These are phyloP conservation scores for Mucor plumbeus DNA, from an alignment of 371 early-diverging fungal species.

Conservation along the genomic window DNA sequence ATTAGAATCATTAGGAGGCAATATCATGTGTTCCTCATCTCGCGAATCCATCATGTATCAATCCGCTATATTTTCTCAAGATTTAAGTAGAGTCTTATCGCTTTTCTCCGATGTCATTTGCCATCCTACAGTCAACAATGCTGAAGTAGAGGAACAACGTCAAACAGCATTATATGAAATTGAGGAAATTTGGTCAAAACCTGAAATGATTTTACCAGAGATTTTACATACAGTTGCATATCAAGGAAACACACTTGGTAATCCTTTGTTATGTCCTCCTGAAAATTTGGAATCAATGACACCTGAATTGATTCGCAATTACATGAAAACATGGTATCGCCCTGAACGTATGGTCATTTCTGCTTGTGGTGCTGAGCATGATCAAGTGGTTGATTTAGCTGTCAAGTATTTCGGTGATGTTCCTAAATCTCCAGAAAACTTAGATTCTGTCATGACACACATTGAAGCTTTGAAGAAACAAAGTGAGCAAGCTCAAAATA, in stretches of 20 bases:
- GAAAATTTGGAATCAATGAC: slow-evolving; percentile 71
- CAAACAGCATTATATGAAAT: slow-evolving; percentile 85
- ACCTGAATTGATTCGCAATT: slow-evolving; percentile 69
- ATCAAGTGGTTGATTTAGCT: slow-evolving; percentile 76
- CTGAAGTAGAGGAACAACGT: slow-evolving; percentile 86
- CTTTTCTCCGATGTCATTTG: slow-evolving; percentile 84
- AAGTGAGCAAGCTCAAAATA: slow-evolving; percentile 10
- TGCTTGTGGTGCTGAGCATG: slow-evolving; percentile 88
- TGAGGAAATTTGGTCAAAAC: slow-evolving; percentile 81
- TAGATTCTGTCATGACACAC: slow-evolving; percentile 47
- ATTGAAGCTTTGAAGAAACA: slow-evolving; percentile 40
- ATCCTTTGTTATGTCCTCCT: slow-evolving; percentile 78
- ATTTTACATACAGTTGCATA: slow-evolving; percentile 87
- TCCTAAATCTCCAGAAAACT: slow-evolving; percentile 33
- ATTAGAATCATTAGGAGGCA: slow-evolving; percentile 89
- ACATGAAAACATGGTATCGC: slow-evolving; percentile 79
- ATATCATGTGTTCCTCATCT: slow-evolving; percentile 87
- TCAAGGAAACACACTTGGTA: slow-evolving; percentile 82
- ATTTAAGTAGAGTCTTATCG: slow-evolving; percentile 71
- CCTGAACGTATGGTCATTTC: slow-evolving; percentile 93
- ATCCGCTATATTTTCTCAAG: slow-evolving; percentile 87
- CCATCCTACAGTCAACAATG: slow-evolving; percentile 69
- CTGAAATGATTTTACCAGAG: slow-evolving; percentile 89
- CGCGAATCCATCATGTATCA: slow-evolving; percentile 96
- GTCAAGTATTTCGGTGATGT: slow-evolving; percentile 69